A percentile compares a stretch with the other conserved stretches of the same genome.
Evolutionary conservation across 371 early-diverging fungal species (phyloP).

Genomic region (Sporodiniella umbellata): DNA sequence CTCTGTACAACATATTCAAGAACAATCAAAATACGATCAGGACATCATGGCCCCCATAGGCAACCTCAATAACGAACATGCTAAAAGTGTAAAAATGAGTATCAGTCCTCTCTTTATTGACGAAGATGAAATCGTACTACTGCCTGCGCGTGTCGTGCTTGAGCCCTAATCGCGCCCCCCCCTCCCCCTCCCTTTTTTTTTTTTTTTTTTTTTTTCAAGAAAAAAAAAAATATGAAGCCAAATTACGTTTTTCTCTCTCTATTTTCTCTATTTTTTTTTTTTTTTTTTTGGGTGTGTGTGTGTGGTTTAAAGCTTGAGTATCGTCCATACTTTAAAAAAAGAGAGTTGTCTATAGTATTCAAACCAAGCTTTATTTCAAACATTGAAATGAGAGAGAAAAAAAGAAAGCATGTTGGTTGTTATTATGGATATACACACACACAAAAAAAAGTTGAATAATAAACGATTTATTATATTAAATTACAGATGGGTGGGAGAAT

Average conservation of each 20-base stretch:
- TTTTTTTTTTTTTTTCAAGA: constrained; percentile 49
- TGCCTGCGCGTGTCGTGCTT: constrained; percentile 42
- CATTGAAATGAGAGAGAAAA: background rate
- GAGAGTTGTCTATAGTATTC: constrained; percentile 59
- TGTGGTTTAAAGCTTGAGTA: too few relatives aligned
- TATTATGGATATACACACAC: constrained; percentile 64
- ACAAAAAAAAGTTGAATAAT: too few relatives aligned
- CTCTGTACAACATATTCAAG: constrained; percentile 27
- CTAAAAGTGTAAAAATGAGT: constrained; percentile 29
- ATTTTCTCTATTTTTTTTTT: too few relatives aligned
- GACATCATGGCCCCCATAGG: constrained; percentile 43
- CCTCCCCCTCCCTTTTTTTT: too few relatives aligned
- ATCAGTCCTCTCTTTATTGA: constrained; percentile 45
- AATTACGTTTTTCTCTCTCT: constrained; percentile 43
- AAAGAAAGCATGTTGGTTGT: too few relatives aligned
- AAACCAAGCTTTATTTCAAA: background rate
- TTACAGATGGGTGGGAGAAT: too few relatives aligned
- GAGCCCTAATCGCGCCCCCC: constrained; percentile 48
- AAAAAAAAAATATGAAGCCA: background rate
- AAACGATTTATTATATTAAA: too few relatives aligned
- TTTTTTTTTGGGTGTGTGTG: too few relatives aligned
- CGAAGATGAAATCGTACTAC: constrained; percentile 37
- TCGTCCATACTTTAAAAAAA: constrained; percentile 78
- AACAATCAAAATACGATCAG: constrained; percentile 36
- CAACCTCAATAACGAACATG: constrained; percentile 19